Percentiles rank a stretch among this genome's conserved stretches.
Evolutionary conservation across 495 filamentous ascomycete genomes (phyloP).

Genomic region (Hyphodiscus hymeniophilus): DNA sequence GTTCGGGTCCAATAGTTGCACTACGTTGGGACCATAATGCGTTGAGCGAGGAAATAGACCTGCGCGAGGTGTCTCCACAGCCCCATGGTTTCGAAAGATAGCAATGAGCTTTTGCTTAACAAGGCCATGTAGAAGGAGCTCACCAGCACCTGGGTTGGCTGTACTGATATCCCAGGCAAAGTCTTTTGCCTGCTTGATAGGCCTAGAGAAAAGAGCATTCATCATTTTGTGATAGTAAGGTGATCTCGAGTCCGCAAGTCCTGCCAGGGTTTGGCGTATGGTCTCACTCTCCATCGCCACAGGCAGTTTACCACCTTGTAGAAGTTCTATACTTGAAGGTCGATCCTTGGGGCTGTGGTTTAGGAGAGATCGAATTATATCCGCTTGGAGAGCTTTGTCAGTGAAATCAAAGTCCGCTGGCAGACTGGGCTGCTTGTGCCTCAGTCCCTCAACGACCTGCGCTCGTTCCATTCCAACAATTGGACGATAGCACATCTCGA

Average conservation of each 20-base stretch:
- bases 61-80: slow-evolving; percentile 68
- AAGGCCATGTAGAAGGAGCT: slow-evolving; percentile 61
- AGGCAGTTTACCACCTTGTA: slow-evolving; percentile 81
- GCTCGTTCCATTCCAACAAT: slow-evolving; percentile 86
- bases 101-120: slow-evolving; percentile 67
- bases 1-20: slow-evolving; percentile 70
- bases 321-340: slow-evolving; percentile 76
- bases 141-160: slow-evolving; percentile 35
- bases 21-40: slow-evolving; percentile 62
- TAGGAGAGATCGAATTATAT: slow-evolving; percentile 72
- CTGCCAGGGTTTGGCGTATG: slow-evolving; percentile 70
- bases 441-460: slow-evolving; percentile 59
- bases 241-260: slow-evolving; percentile 71
- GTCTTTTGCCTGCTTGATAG: slow-evolving; percentile 68
- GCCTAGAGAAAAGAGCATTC: slow-evolving; percentile 67
- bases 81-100: slow-evolving; percentile 88
- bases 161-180: slow-evolving; percentile 72
- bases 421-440: slow-evolving; percentile 57
- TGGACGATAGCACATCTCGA: slow-evolving; percentile 82
- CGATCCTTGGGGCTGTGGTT: slow-evolving; percentile 73
- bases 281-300: slow-evolving; percentile 88
- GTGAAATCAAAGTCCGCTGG: slow-evolving; percentile 68
- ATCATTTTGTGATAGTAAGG: slow-evolving; percentile 88
- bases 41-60: slow-evolving; percentile 73
- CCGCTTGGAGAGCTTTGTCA: slow-evolving; percentile 63